phyloP scores from a whole-genome alignment of 2,329 filamentous ascomycete species.

The Alternaria sp. region DNA sequence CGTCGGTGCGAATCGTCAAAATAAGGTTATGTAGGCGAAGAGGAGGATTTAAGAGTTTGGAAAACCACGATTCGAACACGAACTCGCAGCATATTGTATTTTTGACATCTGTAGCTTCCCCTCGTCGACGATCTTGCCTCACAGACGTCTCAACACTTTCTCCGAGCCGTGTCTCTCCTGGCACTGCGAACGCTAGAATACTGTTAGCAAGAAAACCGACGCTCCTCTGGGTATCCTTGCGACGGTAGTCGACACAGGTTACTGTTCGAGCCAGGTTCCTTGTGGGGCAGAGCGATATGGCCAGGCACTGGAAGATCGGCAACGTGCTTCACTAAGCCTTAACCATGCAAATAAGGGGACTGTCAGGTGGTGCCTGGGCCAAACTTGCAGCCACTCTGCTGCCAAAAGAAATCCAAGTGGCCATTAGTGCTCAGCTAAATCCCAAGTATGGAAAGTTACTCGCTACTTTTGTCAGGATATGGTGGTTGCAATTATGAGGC shows the following conservation, averaged over 20 bases:
- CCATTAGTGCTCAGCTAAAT: neutral
- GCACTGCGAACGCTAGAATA: constrained; percentile 17
- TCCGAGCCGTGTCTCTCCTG: constrained; percentile 8
- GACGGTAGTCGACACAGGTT: constrained; percentile 15
- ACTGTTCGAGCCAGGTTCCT: constrained; percentile 13
- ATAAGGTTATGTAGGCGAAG: constrained; percentile 6
- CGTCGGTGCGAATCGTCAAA: neutral
- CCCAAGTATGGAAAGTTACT: neutral
- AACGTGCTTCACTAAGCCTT: constrained; percentile 15
- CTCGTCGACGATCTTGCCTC: constrained; percentile 16
- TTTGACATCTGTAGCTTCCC: constrained; percentile 3
- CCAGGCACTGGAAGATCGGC: constrained; percentile 15
- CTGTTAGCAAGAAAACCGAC: constrained; percentile 19
- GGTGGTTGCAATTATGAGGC: neutral
- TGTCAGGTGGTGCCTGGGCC: neutral
- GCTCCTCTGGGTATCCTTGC: constrained; percentile 13
- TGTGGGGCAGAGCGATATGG: constrained; percentile 15
- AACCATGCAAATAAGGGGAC: neutral
- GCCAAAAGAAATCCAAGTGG: neutral
- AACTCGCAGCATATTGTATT: constrained; percentile 20
- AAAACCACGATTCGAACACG: constrained; percentile 1
- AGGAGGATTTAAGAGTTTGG: constrained; percentile 1
- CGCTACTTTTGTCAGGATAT: neutral
- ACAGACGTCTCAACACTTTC: constrained; percentile 21
- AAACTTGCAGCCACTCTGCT: neutral